Percentiles rank a stretch among this genome's conserved stretches.
Conservation (phyloP, 331 rosid genomes). For the Rosa hybrid region DNA sequence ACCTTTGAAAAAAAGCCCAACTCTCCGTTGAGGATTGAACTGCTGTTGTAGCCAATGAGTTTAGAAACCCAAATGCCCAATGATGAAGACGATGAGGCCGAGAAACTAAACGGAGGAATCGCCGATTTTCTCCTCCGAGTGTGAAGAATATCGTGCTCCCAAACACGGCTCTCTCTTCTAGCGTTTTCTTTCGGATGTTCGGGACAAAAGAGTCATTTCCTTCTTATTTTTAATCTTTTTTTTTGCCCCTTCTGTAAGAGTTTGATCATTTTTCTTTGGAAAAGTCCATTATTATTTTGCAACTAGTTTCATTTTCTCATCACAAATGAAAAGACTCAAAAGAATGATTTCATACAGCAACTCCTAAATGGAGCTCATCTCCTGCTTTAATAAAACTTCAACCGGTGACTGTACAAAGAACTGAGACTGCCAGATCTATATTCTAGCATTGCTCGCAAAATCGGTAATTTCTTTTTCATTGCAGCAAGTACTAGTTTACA, state of each 20-base stretch:
- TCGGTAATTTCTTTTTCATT: not conserved
- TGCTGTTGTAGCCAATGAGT: not conserved
- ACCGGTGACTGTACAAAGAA: not conserved
- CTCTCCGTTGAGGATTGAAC: not conserved
- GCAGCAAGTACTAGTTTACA: constrained; percentile 11
- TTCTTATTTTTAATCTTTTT: too few relatives aligned
- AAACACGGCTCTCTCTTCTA: not conserved
- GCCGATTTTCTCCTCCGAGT: not conserved
- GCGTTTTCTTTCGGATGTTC: not conserved
- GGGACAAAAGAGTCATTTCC: not conserved
- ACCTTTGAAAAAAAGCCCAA: not conserved
- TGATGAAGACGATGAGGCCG: not conserved
- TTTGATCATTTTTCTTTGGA: too few relatives aligned
- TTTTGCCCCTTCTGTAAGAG: not conserved
- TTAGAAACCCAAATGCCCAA: not conserved
- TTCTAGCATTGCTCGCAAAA: not conserved
- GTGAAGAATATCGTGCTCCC: constrained; percentile 5
- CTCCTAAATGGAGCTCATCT: not conserved
- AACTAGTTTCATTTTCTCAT: not conserved
- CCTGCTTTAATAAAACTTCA: not conserved
- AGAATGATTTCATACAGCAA: not conserved
- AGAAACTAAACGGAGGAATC: not conserved
- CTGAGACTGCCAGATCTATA: not conserved
- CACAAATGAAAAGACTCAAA: not conserved
- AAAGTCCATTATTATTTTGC: too few relatives aligned